These are phyloP conservation scores for Prunus kanzakura DNA, from an alignment of 306 rosid genomes.

Conservation along the genomic window DNA sequence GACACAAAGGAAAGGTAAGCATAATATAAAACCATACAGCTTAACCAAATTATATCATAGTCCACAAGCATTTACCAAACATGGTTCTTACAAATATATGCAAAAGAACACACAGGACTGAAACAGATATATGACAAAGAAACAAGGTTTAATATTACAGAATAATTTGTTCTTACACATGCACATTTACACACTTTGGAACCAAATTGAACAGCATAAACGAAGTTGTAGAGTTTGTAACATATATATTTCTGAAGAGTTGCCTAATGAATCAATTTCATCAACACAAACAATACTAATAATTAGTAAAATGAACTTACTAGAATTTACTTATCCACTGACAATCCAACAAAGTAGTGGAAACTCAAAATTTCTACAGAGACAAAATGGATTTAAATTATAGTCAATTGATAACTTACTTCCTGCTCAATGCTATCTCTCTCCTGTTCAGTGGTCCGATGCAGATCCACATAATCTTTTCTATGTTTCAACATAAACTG, in stretches of 20 bases:
- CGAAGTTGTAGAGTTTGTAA: neutral
- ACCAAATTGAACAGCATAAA: neutral
- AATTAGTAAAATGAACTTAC: neutral
- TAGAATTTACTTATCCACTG: neutral
- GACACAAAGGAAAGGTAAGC: slow-evolving; percentile 5
- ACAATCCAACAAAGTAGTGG: neutral
- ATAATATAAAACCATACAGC: slow-evolving; percentile 7
- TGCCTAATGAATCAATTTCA: neutral
- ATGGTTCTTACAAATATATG: neutral
- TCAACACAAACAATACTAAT: neutral
- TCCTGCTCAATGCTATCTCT: slow-evolving; percentile 96
- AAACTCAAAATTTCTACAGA: neutral
- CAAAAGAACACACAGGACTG: neutral
- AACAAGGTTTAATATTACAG: neutral
- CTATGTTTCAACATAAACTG: slow-evolving; percentile 79
- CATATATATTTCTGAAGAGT: neutral
- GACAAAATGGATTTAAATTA: neutral
- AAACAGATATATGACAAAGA: neutral
- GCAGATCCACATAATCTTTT: slow-evolving; percentile 87
- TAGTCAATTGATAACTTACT: slow-evolving; percentile 45
- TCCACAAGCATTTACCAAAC: neutral
- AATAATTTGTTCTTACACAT: neutral
- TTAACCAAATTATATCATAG: neutral
- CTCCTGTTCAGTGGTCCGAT: slow-evolving; percentile 90
- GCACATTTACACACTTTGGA: neutral